Base-by-base conservation (phyloP, 257 asterid species). In the Ocimum tenuiflorum region DNA sequence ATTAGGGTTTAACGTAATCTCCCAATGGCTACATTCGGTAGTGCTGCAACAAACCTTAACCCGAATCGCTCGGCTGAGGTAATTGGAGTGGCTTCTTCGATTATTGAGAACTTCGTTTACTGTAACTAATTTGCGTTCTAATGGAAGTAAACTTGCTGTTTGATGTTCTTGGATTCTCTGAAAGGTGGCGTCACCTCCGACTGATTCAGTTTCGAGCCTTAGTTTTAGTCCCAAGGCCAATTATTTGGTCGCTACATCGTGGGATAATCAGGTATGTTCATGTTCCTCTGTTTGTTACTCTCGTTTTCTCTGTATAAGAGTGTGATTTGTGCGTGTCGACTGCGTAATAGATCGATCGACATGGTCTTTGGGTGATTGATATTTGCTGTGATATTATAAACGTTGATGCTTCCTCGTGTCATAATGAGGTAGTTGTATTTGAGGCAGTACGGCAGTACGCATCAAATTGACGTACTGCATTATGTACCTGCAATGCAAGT, bases 31-130 rank as follows among this genome's bases (percentile, higher is more conserved):
- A 38, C 91, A 10, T 88, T 88, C 59, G 91, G 96, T 46, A 57
- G 82, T 58, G 20, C 77, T 7, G 1, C 86, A 14, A 12, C 75
- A 15, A 88, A 73, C 72, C 38, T 60, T n/a, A 91, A 91, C 63
- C 98, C 98, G 17, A 91, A 88, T 69, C 82, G 88, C 71, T 91
- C 98, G 0, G 36, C 80, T 22, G 98, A 91, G 96, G 98, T 82
- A 70, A 60, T 53, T 15, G 41, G 67, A 47, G 12, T 20, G 46
- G n/a, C 19, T 46, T 35, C 11, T 4, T 38, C 41, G 22, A 46
- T 57, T 10, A 15, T 58, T 67, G 23, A 39, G 18, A 3, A 12
- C 33, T 64, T 12, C 33, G 35, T 42, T 53, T 12, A n/a, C 13
- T 5, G 4, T 0, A n/a, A 8, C 8, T 12, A 31, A 50, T 38